These are phyloP conservation scores for Paracamarosporium sp. DNA, from an alignment of 2,329 filamentous ascomycete species.

Conservation along the genomic window DNA sequence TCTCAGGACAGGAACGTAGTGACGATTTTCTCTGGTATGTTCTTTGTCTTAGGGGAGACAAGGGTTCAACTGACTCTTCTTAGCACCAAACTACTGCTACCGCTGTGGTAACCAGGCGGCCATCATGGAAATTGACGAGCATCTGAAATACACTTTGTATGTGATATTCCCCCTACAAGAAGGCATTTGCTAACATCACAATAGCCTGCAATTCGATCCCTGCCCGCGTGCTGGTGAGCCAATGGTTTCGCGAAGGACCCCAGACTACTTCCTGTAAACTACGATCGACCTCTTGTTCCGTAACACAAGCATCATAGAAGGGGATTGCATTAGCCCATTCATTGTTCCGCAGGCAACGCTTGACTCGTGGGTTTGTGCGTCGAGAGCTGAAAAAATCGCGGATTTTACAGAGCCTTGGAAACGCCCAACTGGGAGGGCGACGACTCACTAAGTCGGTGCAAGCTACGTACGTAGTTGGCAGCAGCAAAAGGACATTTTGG, in stretches of 20 bases:
- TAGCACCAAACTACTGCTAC: conserved; percentile 83
- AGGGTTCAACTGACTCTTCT: conserved; percentile 32
- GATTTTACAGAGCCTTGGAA: neutral
- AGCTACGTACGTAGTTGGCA: neutral
- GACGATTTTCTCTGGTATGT: conserved; percentile 86
- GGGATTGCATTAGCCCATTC: conserved; percentile 14
- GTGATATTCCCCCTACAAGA: conserved; percentile 50
- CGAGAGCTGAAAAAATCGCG: neutral
- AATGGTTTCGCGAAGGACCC: conserved; percentile 94
- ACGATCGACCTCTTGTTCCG: conserved; percentile 2
- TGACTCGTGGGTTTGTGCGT: conserved; percentile 6
- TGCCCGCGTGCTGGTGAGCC: conserved; percentile 97
- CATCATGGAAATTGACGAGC: conserved; percentile 99
- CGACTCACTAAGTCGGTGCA: neutral
- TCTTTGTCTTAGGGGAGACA: neutral
- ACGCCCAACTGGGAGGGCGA: neutral
- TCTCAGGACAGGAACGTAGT: conserved; percentile 98
- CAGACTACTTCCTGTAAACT: conserved; percentile 95
- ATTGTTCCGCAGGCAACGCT: conserved; percentile 9
- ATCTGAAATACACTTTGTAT: conserved; percentile 99
- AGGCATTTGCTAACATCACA: conserved; percentile 25
- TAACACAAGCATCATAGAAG: conserved; percentile 19
- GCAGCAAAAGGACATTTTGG: neutral
- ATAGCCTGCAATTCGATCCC: conserved; percentile 97
- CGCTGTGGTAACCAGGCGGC: conserved; percentile 98